phyloP scores from a whole-genome alignment of 2,329 filamentous ascomycete genomes.

The Verticillium longisporum region DNA sequence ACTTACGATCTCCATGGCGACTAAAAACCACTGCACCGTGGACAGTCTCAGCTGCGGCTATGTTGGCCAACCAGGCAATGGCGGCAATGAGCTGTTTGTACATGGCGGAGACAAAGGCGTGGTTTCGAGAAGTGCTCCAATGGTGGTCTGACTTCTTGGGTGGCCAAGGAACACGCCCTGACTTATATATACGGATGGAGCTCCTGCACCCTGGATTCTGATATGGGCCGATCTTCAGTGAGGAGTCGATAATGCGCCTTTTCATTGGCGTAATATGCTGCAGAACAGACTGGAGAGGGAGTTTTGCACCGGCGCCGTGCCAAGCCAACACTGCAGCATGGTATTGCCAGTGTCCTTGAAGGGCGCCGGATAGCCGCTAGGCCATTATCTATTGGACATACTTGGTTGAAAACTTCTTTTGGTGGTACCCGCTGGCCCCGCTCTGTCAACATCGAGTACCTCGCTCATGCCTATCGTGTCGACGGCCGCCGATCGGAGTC shows the following conservation, averaged over 20 bases:
- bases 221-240: background rate
- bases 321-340: background rate
- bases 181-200: background rate
- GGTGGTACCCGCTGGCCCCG: background rate
- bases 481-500: background rate
- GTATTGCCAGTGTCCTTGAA: background rate
- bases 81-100: background rate
- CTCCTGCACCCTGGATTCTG: background rate
- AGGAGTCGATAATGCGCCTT: background rate
- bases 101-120: background rate
- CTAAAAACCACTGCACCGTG: constrained; percentile 25
- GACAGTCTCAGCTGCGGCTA: constrained; percentile 22
- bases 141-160: too few species aligned
- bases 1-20: constrained; percentile 26
- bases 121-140: too few species aligned
- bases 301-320: background rate
- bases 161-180: background rate
- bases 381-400: background rate
- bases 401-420: background rate
- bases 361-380: background rate
- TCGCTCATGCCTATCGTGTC: background rate
- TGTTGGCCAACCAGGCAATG: constrained; percentile 5
- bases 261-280: background rate
- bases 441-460: background rate
- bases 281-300: background rate